phyloP scores from a whole-genome alignment of 1,139 yeast species.

The Sugiyamaella grinbergsii region DNA sequence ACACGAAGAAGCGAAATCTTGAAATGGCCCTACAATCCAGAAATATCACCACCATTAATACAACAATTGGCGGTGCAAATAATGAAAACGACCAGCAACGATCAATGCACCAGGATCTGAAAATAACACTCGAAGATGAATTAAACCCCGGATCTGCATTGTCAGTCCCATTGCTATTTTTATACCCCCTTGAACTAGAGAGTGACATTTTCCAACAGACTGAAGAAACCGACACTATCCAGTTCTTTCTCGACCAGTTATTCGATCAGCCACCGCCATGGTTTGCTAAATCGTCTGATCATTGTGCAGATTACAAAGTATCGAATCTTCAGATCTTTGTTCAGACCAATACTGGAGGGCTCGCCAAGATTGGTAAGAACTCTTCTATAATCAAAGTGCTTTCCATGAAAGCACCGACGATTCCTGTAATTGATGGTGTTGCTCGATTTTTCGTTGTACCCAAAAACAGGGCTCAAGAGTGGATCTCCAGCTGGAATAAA shows the following conservation, averaged over 20 bases:
- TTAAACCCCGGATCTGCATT: conserved; percentile 76
- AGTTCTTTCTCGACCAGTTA: conserved; percentile 45
- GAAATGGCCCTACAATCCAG: conserved; percentile 38
- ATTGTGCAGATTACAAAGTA: conserved; percentile 50
- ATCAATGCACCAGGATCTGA: conserved; percentile 33
- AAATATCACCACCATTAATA: conserved; percentile 30
- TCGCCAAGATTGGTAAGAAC: conserved; percentile 82
- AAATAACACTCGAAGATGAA: conserved; percentile 59
- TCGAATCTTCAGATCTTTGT: conserved; percentile 70
- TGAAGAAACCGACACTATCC: conserved; percentile 67
- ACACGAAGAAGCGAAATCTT: conserved; percentile 44
- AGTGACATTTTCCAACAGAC: conserved; percentile 76
- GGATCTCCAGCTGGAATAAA: conserved; percentile 69
- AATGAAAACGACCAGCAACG: conserved; percentile 23
- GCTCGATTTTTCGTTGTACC: conserved; percentile 81
- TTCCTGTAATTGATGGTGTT: conserved; percentile 78
- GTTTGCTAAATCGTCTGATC: conserved; percentile 49
- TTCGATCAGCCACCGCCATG: conserved; percentile 68
- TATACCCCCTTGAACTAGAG: conserved; percentile 84
- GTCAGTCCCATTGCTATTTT: conserved; percentile 73
- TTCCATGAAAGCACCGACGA: conserved; percentile 60
- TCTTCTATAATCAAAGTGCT: conserved; percentile 65
- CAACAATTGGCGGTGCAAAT: conserved; percentile 26
- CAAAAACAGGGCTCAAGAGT: conserved; percentile 59
- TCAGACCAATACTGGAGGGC: conserved; percentile 83